Evolutionary conservation across 2,329 filamentous ascomycete genomes (phyloP).

Genomic region (Diaporthe citriasiana): DNA sequence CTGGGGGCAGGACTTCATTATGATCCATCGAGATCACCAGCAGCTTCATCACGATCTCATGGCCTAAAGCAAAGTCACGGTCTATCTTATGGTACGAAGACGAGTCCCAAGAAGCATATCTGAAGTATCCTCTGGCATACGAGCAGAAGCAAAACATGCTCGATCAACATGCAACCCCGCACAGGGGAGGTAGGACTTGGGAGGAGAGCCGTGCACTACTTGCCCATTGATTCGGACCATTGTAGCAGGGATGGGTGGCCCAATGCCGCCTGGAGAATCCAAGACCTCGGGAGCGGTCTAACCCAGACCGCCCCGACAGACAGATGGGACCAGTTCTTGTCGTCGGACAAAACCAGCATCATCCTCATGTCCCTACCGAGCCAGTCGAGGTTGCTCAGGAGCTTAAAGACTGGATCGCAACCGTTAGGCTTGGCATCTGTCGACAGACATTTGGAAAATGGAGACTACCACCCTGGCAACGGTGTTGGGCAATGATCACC

Average conservation of each 20-base stretch:
- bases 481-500: slow-evolving; percentile 13
- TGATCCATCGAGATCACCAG: not conserved
- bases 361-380: not conserved
- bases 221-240: not conserved
- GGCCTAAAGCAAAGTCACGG: not conserved
- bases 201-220: not conserved
- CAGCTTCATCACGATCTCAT: not conserved
- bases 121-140: not conserved
- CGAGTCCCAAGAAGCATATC: not conserved
- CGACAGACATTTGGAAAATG: not conserved
- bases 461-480: slow-evolving; percentile 3
- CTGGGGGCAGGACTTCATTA: not conserved
- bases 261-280: not conserved
- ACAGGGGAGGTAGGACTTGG: not conserved
- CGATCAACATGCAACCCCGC: not conserved
- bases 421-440: slow-evolving; percentile 14
- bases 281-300: not conserved
- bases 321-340: not conserved
- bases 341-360: not conserved
- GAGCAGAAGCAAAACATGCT: not conserved
- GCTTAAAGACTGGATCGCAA: not conserved
- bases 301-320: not conserved
- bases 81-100: not conserved
- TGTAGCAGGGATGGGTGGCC: not conserved
- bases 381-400: slow-evolving; percentile 1